These are phyloP conservation scores for Cordyceps militaris DNA, from an alignment of 2,329 filamentous ascomycete genomes.

Conservation along the genomic window DNA sequence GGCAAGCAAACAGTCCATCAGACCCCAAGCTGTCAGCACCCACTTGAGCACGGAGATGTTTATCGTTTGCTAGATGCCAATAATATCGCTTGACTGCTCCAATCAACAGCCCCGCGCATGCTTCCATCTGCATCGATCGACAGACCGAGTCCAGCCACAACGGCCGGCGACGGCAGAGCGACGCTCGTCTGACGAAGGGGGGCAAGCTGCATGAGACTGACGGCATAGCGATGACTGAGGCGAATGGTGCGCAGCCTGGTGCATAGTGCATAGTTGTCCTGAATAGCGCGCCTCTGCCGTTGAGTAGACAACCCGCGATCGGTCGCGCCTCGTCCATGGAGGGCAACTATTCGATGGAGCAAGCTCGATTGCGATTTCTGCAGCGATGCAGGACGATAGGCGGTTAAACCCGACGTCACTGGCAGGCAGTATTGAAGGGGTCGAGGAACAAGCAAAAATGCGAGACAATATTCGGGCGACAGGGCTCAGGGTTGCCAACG, in stretches of 20 bases:
- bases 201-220: neutral
- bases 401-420: constrained; percentile 3
- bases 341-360: neutral
- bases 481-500: constrained; percentile 11
- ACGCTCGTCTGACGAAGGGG: neutral
- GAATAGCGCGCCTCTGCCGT: neutral
- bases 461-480: constrained; percentile 19
- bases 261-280: neutral
- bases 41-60: neutral
- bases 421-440: constrained; percentile 3
- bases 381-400: constrained; percentile 9
- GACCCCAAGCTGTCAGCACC: neutral
- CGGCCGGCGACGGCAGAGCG: neutral
- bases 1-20: constrained; percentile 1
- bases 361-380: neutral
- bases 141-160: neutral
- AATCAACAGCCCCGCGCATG: neutral
- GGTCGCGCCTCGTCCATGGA: neutral
- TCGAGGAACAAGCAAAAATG: constrained; percentile 18
- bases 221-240: neutral
- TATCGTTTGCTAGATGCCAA: neutral
- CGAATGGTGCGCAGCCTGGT: neutral
- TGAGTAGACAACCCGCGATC: neutral
- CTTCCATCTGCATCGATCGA: neutral
- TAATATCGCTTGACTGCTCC: neutral